Evolutionary conservation across 225 moss, liverwort and hornwort genomes (phyloP).

Genomic region (Takakia lepidozioides): DNA sequence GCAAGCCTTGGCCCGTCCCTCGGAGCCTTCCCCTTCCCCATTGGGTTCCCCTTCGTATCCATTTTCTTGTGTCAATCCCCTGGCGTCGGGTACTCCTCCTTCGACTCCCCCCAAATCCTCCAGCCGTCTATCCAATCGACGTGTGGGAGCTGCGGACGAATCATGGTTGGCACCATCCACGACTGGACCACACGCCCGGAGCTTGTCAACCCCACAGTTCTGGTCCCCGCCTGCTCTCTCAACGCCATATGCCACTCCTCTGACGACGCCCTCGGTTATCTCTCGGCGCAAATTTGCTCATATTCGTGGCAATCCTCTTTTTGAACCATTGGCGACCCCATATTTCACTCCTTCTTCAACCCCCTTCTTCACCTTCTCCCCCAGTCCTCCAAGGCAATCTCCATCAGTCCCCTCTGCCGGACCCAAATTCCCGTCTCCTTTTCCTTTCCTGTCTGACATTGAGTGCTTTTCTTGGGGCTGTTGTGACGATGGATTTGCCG

Average conservation of each 20-base stretch:
- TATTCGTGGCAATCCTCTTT: slow-evolving; percentile 24
- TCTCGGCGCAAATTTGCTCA: slow-evolving; percentile 18
- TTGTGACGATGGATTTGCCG: slow-evolving; percentile 66
- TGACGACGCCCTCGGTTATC: slow-evolving; percentile 16
- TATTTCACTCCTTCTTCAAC: slow-evolving; percentile 52
- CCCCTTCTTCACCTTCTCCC: slow-evolving; percentile 28
- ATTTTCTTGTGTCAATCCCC: slow-evolving; percentile 6
- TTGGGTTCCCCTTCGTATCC: slow-evolving; percentile 7
- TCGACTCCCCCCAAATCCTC: slow-evolving; percentile 29
- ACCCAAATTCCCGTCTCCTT: slow-evolving; percentile 18
- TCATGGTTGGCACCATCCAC: slow-evolving; percentile 7
- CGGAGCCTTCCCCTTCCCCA: slow-evolving; percentile 7
- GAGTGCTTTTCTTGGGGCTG: slow-evolving; percentile 71
- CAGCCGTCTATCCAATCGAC: no score
- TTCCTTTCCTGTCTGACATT: slow-evolving; percentile 42
- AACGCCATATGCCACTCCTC: slow-evolving; percentile 25
- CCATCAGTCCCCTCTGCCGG: slow-evolving; percentile 9
- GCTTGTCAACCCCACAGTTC: slow-evolving; percentile 6
- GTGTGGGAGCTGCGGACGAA: slow-evolving; percentile 8
- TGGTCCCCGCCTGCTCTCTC: not conserved
- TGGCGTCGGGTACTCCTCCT: slow-evolving; percentile 12
- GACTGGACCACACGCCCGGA: slow-evolving; percentile 3
- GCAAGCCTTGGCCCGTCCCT: slow-evolving; percentile 1
- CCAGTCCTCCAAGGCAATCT: slow-evolving; percentile 13
- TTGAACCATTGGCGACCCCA: slow-evolving; percentile 40